A percentile compares a stretch with the other conserved stretches of the same genome.
These are phyloP conservation scores for Brassica carinata DNA, from an alignment of 345 rosid species.

Conservation along the genomic window DNA sequence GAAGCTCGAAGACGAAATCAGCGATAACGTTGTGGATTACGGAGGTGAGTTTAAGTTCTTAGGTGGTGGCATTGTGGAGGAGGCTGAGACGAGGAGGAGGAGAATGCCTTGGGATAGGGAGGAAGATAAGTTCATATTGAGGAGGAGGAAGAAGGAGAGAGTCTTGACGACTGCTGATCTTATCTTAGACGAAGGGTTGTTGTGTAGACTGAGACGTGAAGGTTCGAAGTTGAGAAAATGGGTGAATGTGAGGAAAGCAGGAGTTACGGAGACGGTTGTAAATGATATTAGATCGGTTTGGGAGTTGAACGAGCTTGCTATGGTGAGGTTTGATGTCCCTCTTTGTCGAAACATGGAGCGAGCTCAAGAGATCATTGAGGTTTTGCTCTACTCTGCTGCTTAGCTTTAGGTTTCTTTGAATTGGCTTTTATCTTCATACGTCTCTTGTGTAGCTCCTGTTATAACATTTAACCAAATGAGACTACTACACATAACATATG, in stretches of 20 bases:
- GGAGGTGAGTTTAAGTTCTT: slow-evolving; percentile 41
- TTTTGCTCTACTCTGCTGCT: no score
- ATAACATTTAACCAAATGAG: background rate
- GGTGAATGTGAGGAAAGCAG: no score
- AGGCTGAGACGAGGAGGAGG: slow-evolving; percentile 23
- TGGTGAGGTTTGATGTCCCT: slow-evolving; percentile 75
- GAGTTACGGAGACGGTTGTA: no score
- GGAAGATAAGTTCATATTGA: slow-evolving; percentile 49
- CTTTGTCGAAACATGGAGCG: slow-evolving; percentile 80
- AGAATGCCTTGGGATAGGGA: slow-evolving; percentile 72
- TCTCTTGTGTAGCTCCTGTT: slow-evolving; percentile 75
- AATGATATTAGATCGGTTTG: slow-evolving; percentile 51
- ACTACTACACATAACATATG: background rate
- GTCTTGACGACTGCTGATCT: slow-evolving; percentile 54
- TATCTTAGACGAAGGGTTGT: slow-evolving; percentile 56
- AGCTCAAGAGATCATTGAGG: slow-evolving; percentile 85
- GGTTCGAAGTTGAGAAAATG: no score
- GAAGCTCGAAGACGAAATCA: slow-evolving; percentile 48
- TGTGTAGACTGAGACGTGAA: no score
- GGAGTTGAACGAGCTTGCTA: slow-evolving; percentile 64
- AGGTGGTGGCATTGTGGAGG: slow-evolving; percentile 31
- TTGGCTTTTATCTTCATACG: slow-evolving; percentile 60
- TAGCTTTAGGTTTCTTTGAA: slow-evolving; percentile 39
- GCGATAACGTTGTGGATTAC: slow-evolving; percentile 17
- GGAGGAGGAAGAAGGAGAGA: slow-evolving; percentile 65